Percentiles rank a stretch among this genome's conserved stretches.
Conservation (phyloP, 129 eudicot species). For the Flaveria sonorensis region DNA sequence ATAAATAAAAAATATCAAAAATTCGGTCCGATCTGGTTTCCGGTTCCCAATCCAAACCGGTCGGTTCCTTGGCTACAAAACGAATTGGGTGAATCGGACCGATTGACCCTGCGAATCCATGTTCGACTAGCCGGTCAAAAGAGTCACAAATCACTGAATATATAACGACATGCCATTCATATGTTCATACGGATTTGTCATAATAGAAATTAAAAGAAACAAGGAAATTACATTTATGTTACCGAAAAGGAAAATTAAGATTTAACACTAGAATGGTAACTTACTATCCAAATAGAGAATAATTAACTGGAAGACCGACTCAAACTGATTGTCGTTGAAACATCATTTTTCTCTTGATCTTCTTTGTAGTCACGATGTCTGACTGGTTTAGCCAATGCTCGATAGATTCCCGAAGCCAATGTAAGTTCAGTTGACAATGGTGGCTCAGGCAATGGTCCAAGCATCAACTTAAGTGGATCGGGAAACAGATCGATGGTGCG, state of each 20-base stretch:
- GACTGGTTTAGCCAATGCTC: neutral
- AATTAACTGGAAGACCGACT: neutral
- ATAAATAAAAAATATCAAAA: no score
- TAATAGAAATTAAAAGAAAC: neutral
- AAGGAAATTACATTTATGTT: neutral
- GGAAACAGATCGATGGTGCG: constrained; percentile 9
- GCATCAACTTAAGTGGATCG: constrained; percentile 16
- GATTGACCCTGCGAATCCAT: no score
- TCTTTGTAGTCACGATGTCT: constrained; percentile 10
- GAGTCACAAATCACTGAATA: no score
- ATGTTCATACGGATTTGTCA: neutral
- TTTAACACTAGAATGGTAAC: neutral
- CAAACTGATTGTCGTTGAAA: constrained; percentile 17
- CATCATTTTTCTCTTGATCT: constrained; percentile 21
- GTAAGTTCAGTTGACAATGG: constrained; percentile 25
- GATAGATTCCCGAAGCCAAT: constrained; percentile 14
- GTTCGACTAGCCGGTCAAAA: no score
- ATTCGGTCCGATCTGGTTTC: no score
- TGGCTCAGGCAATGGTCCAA: constrained; percentile 18
- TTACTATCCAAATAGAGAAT: neutral
- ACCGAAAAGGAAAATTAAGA: neutral
- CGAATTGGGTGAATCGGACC: no score
- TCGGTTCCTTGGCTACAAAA: no score
- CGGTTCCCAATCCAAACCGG: no score
- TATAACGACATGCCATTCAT: no score